Conservation (phyloP, 2,329 filamentous ascomycete species). For the Botrytis fragariae region DNA sequence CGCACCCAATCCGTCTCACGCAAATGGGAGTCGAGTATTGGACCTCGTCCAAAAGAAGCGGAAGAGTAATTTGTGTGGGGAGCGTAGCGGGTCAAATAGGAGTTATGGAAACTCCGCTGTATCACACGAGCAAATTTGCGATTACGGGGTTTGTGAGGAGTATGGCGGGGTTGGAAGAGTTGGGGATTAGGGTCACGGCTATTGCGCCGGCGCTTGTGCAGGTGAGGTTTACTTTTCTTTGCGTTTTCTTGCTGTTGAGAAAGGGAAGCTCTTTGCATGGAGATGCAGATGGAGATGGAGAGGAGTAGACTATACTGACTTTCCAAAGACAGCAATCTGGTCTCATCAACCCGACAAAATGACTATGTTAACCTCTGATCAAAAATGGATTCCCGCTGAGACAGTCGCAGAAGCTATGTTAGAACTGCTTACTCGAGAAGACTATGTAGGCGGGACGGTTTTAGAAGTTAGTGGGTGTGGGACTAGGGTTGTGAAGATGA, state of each 20-base stretch:
- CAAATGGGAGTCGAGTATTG: constrained; percentile 49
- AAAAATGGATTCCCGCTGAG: constrained; percentile 41
- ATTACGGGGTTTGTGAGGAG: constrained; percentile 18
- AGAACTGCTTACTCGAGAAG: constrained; percentile 36
- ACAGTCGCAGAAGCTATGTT: constrained; percentile 40
- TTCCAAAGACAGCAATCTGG: constrained; percentile 7
- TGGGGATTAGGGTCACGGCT: constrained; percentile 45
- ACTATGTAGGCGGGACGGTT: constrained; percentile 42
- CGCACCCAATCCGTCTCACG: constrained; percentile 50
- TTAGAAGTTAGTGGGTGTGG: constrained; percentile 41
- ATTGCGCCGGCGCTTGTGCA: constrained; percentile 46
- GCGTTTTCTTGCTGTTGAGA: neutral
- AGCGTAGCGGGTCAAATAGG: constrained; percentile 46
- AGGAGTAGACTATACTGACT: neutral
- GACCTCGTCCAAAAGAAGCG: constrained; percentile 24
- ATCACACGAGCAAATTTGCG: constrained; percentile 18
- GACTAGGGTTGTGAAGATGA: constrained; percentile 26
- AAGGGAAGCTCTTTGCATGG: no score
- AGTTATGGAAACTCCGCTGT: constrained; percentile 41
- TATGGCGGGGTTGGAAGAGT: constrained; percentile 30
- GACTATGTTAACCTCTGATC: neutral
- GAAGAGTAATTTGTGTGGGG: constrained; percentile 43
- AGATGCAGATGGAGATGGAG: neutral
- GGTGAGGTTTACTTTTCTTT: constrained; percentile 8
- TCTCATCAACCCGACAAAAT: constrained; percentile 1